phyloP scores from a whole-genome alignment of 352 stramenopile genomes.

The Globisporangium parvum region DNA sequence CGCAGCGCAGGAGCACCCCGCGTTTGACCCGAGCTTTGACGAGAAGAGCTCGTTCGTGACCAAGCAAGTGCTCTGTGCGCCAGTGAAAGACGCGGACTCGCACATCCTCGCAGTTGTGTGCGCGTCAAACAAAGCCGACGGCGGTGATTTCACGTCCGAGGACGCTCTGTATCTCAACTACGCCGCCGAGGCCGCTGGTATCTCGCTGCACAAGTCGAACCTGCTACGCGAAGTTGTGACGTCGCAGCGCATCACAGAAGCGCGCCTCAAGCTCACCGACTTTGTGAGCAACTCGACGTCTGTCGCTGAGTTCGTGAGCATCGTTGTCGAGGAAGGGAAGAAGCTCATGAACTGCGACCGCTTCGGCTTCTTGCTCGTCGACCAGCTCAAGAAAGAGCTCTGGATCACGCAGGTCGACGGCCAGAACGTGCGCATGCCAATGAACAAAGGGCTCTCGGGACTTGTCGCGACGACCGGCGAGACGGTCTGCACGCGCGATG shows the following conservation, averaged over 20 bases:
- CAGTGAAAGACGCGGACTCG: conserved; percentile 51
- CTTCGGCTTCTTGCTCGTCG: conserved; percentile 62
- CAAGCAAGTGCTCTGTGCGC: conserved; percentile 52
- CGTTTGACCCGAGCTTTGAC: conserved; percentile 61
- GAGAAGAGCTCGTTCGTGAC: conserved; percentile 60
- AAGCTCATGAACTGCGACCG: conserved; percentile 70
- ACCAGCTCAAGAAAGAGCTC: conserved; percentile 74
- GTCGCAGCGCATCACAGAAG: conserved; percentile 63
- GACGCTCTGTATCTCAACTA: conserved; percentile 73
- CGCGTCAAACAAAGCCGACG: conserved; percentile 65
- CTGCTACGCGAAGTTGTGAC: conserved; percentile 60
- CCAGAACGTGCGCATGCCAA: conserved; percentile 53
- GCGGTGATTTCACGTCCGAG: conserved; percentile 55
- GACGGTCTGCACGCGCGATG: conserved; percentile 51
- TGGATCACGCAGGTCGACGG: conserved; percentile 57
- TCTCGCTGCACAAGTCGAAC: conserved; percentile 61
- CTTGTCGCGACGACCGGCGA: conserved; percentile 59
- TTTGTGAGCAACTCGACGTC: conserved; percentile 54
- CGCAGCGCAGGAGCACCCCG: conserved; percentile 47
- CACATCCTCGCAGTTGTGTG: conserved; percentile 56
- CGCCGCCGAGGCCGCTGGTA: conserved; percentile 55
- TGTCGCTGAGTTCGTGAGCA: conserved; percentile 54
- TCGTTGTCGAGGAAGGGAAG: conserved; percentile 70
- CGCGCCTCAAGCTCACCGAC: conserved; percentile 47
- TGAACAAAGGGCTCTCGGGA: conserved; percentile 61